Conservation (phyloP, 2,329 filamentous ascomycete species). For the Colletotrichum lindemuthianum region DNA sequence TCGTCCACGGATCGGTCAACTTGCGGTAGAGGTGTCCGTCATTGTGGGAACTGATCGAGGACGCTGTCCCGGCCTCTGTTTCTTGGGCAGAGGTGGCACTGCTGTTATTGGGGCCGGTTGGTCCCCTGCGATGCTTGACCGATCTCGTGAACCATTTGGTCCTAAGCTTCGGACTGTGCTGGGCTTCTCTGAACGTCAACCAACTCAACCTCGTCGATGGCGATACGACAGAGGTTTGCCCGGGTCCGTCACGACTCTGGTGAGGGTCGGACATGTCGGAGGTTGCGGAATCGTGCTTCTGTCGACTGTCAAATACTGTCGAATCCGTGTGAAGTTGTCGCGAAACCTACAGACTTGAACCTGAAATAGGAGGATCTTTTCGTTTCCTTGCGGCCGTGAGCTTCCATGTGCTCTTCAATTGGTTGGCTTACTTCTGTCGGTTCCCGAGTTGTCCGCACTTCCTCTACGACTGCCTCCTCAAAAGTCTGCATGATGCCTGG, state of each 20-base stretch:
- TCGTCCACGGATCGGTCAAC: not conserved
- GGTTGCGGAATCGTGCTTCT: too few relatives aligned
- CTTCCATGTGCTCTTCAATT: too few relatives aligned
- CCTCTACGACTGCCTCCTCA: not conserved
- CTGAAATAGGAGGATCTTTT: constrained; percentile 14
- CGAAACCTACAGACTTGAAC: constrained; percentile 3
- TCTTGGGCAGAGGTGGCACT: constrained; percentile 55
- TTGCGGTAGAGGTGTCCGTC: constrained; percentile 7
- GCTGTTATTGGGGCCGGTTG: constrained; percentile 49
- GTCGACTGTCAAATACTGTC: too few relatives aligned
- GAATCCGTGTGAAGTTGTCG: too few relatives aligned
- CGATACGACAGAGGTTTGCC: not conserved
- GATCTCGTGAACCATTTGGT: constrained; percentile 40
- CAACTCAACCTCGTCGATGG: constrained; percentile 15
- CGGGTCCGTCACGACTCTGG: constrained; percentile 1
- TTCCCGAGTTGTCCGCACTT: too few relatives aligned
- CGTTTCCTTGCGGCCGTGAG: constrained; percentile 3
- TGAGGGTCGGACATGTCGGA: not conserved
- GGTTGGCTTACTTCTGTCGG: too few relatives aligned
- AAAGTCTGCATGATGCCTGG: constrained; percentile 24
- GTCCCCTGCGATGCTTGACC: constrained; percentile 53
- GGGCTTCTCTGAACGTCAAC: constrained; percentile 20
- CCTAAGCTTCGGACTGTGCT: not conserved
- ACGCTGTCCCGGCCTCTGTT: constrained; percentile 50
- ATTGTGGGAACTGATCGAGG: constrained; percentile 43